Evolutionary conservation across 1,139 yeast species (phyloP), one percentile per base, ranked within the genome.

Genomic region (Taphrina populina): DNA sequence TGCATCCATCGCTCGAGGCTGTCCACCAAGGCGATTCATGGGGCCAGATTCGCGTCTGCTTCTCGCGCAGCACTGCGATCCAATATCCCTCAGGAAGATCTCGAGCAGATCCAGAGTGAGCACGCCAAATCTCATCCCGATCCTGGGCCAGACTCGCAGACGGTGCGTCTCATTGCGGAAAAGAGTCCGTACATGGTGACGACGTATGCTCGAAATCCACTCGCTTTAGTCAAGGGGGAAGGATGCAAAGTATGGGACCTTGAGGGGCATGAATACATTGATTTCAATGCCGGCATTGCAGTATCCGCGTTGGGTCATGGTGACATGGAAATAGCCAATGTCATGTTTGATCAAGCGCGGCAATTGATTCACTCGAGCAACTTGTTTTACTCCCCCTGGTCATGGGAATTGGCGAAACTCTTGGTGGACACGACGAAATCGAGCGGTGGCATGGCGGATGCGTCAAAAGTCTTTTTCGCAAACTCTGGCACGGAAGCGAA

Each of bases 401-500:
- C 96, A 17, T 84, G 94, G 20, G 84, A 82, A 64, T 76, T 92
- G 62, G 82, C 92, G 60, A 79, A 80, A 62, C 79, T 81, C 61
- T 71, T 92, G 47, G 83, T 92, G 1, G 78, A 79, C 43, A 76
- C 78, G 56, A 92, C 98, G 2, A 74, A 74, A 60, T 71, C 73
- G 39, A 73, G 81, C 40, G 94, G 90, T 30, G 62, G 60, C 26
- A 53, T 61, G 58, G 36, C 41, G 21, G 20, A 51, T 3, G 62
- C 96, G 1, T 74, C 85, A 29, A 75, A 83, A 59, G 95, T 88
- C n/a, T 92, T 92, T 65, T 73, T 92, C 59, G 83, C 94, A 67
- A 92, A 90, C 67, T 84, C 95, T 0, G 98, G 98, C 47, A 83
- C 97, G 6, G 98, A 92, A 70, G 97, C 98, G 57, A 92, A 90